These are phyloP conservation scores for Fusarium oligoseptatum DNA, from an alignment of 2,329 filamentous ascomycete species.

Conservation along the genomic window DNA sequence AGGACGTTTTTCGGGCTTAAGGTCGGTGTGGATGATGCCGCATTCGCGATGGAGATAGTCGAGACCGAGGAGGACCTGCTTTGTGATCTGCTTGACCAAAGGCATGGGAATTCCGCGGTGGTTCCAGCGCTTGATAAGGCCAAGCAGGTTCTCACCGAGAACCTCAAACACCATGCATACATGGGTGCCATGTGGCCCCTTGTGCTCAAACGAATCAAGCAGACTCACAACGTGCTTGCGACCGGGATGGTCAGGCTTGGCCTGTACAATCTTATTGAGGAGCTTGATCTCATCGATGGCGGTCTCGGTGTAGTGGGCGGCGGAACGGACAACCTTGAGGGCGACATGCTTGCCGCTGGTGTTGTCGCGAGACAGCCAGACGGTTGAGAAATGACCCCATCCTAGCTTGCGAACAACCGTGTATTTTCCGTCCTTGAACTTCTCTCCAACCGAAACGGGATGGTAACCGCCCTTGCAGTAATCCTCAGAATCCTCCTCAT, in stretches of 20 bases:
- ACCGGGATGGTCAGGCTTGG: constrained; percentile 94
- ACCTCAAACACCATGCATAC: constrained; percentile 99
- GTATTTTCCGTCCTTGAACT: constrained; percentile 98
- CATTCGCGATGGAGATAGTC: constrained; percentile 98
- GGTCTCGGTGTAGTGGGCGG: constrained; percentile 98
- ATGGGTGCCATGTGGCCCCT: constrained; percentile 94
- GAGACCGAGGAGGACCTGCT: constrained; percentile 93
- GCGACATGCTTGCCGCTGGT: constrained; percentile 93
- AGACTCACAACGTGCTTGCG: constrained; percentile 96
- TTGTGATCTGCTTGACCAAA: constrained; percentile 98
- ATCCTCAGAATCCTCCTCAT: constrained; percentile 98
- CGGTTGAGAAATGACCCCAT: constrained; percentile 99
- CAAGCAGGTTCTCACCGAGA: constrained; percentile 92
- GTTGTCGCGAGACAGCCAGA: constrained; percentile 88
- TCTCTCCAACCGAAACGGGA: constrained; percentile 92
- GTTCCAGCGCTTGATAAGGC: constrained; percentile 98
- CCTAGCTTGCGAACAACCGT: constrained; percentile 95
- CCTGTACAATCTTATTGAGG: constrained; percentile 95
- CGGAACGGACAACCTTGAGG: constrained; percentile 96
- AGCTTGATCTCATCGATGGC: constrained; percentile 99
- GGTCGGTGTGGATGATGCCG: constrained; percentile 97
- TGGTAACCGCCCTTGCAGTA: constrained; percentile 99
- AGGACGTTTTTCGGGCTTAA: constrained; percentile 99
- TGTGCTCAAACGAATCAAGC: constrained; percentile 97
- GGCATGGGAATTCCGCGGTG: constrained; percentile 97